phyloP scores from a whole-genome alignment of 2,329 filamentous ascomycete species.

The Periconia sp. region DNA sequence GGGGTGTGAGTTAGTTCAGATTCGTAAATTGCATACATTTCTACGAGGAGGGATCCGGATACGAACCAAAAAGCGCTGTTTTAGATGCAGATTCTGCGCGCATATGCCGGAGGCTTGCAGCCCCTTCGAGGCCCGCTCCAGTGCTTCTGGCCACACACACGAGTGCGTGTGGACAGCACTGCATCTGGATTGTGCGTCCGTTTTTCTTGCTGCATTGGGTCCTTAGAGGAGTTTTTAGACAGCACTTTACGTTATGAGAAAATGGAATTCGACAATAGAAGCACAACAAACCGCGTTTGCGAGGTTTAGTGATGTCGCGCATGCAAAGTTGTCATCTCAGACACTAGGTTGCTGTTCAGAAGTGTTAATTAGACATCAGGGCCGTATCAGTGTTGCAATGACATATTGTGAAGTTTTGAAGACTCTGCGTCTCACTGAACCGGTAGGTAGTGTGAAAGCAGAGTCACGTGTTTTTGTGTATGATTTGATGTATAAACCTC shows the following conservation, averaged over 20 bases:
- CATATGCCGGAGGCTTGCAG: constrained; percentile 36
- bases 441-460: too few species aligned
- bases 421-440: too few species aligned
- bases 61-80: constrained; percentile 32
- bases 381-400: too few species aligned
- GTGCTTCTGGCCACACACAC: constrained; percentile 29
- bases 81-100: constrained; percentile 32
- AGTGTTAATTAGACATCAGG: too few species aligned
- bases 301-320: not conserved
- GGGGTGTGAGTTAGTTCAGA: constrained; percentile 7
- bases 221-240: constrained; percentile 43
- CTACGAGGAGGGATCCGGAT: constrained; percentile 25
- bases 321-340: not conserved
- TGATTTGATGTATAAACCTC: too few species aligned
- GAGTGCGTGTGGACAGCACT: constrained; percentile 17
- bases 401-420: too few species aligned
- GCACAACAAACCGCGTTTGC: not conserved
- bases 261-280: not conserved
- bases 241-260: constrained; percentile 8
- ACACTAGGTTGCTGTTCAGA: too few species aligned
- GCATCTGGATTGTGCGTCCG: constrained; percentile 34
- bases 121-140: constrained; percentile 37
- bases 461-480: too few species aligned
- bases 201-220: constrained; percentile 39
- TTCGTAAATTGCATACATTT: constrained; percentile 30